These are phyloP conservation scores for Moesziomyces aphidis DNA, from an alignment of 1,284 basidiomycete genomes.

Conservation along the genomic window DNA sequence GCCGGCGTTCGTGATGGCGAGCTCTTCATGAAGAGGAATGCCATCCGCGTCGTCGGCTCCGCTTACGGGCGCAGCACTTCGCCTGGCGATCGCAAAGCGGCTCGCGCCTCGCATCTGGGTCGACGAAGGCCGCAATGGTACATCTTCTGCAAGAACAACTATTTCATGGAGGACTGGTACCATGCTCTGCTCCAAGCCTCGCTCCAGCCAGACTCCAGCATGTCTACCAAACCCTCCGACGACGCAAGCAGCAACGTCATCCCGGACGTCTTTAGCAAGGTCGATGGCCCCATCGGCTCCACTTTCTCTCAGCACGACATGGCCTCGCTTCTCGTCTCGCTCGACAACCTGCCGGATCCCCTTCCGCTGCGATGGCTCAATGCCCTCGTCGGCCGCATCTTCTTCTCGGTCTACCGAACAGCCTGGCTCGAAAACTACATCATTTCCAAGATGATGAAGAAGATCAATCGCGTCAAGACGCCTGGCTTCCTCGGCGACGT, in stretches of 20 bases:
- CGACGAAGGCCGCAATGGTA: slow-evolving; percentile 59
- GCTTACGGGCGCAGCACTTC: slow-evolving; percentile 13
- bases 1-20: slow-evolving; percentile 58
- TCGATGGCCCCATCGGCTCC: slow-evolving; percentile 68
- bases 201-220: slow-evolving; percentile 69
- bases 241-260: slow-evolving; percentile 19
- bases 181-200: slow-evolving; percentile 82
- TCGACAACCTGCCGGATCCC: slow-evolving; percentile 92
- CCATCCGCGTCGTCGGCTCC: slow-evolving; percentile 58
- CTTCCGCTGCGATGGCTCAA: slow-evolving; percentile 98
- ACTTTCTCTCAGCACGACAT: slow-evolving; percentile 85
- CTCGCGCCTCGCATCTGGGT: slow-evolving; percentile 5
- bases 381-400: slow-evolving; percentile 88
- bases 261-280: slow-evolving; percentile 16
- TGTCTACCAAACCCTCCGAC: slow-evolving; percentile 14
- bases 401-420: slow-evolving; percentile 91
- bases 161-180: slow-evolving; percentile 86
- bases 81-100: slow-evolving; percentile 13
- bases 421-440: slow-evolving; percentile 83
- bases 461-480: slow-evolving; percentile 87
- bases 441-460: slow-evolving; percentile 89
- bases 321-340: slow-evolving; percentile 81
- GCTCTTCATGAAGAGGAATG: slow-evolving; percentile 65
- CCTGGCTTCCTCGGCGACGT: slow-evolving; percentile 88
- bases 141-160: slow-evolving; percentile 63